phyloP scores from a whole-genome alignment of 768 basidiomycete species.

The Agaricus blazei region DNA sequence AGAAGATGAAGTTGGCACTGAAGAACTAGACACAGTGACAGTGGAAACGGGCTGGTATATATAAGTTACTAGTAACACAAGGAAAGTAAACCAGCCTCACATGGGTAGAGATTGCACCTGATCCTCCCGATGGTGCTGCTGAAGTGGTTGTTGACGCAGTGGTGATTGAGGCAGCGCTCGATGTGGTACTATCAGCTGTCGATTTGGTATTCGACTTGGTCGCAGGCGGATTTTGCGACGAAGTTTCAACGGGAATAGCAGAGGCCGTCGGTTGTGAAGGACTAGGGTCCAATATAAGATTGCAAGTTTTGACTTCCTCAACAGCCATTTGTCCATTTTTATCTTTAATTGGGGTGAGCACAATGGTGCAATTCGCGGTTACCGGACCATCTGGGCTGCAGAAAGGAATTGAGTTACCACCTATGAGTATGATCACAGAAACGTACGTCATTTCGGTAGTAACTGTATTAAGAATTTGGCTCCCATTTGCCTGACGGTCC shows the following conservation, averaged over 20 bases:
- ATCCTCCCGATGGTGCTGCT: background rate
- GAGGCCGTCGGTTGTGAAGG: background rate
- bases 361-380: slow-evolving; percentile 55
- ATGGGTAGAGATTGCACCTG: background rate
- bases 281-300: slow-evolving; percentile 22
- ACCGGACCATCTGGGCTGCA: slow-evolving; percentile 41
- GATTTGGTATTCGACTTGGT: slow-evolving; percentile 7
- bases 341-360: slow-evolving; percentile 50
- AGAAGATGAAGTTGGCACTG: background rate
- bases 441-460: slow-evolving; percentile 46
- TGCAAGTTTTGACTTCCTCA: slow-evolving; percentile 50
- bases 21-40: slow-evolving; percentile 12
- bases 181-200: slow-evolving; percentile 7
- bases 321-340: slow-evolving; percentile 44
- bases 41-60: background rate
- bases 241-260: slow-evolving; percentile 7
- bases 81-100: background rate
- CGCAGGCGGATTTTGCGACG: slow-evolving; percentile 7
- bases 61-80: background rate
- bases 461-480: slow-evolving; percentile 28
- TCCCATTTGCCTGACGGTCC: slow-evolving; percentile 25
- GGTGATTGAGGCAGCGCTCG: background rate
- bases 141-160: background rate
- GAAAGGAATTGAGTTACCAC: slow-evolving; percentile 6
- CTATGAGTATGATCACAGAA: background rate